phyloP scores from a whole-genome alignment of 257 asterid species.

The Paulownia fortunei region DNA sequence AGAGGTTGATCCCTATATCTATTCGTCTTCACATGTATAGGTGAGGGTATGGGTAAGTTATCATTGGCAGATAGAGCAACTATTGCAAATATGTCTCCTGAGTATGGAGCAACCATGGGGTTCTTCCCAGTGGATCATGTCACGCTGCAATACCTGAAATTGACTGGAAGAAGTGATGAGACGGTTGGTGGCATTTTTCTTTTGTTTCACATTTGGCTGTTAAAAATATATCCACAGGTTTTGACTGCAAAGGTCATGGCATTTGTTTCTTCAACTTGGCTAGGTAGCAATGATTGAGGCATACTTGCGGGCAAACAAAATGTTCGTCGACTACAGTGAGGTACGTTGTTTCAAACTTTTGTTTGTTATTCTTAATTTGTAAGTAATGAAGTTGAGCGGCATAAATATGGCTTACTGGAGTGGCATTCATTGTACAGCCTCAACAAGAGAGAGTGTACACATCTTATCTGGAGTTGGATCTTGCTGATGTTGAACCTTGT shows the following conservation, averaged over 20 bases:
- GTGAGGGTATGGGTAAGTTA: slow-evolving; percentile 79
- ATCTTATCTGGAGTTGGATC: slow-evolving; percentile 74
- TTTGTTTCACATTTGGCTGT: not conserved
- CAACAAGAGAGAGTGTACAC: slow-evolving; percentile 81
- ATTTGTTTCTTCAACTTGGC: slow-evolving; percentile 29
- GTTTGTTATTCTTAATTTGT: not conserved
- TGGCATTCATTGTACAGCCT: slow-evolving; percentile 55
- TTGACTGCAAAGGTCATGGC: slow-evolving; percentile 2
- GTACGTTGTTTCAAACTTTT: slow-evolving; percentile 33
- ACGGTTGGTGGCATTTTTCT: slow-evolving; percentile 49
- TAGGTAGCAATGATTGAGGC: slow-evolving; percentile 90
- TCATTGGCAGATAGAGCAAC: slow-evolving; percentile 95
- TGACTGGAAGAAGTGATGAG: slow-evolving; percentile 89
- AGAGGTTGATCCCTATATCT: not conserved
- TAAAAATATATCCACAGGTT: not conserved
- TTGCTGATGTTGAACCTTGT: slow-evolving; percentile 78
- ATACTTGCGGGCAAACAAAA: slow-evolving; percentile 78
- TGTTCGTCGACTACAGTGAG: slow-evolving; percentile 89
- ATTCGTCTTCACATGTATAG: slow-evolving; percentile 41
- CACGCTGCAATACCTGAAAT: slow-evolving; percentile 76
- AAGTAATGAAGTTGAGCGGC: not conserved
- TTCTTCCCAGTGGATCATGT: slow-evolving; percentile 96
- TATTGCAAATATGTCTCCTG: slow-evolving; percentile 96
- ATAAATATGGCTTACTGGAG: slow-evolving; percentile 19
- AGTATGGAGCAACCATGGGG: slow-evolving; percentile 98